Conservation (phyloP, 2,329 filamentous ascomycete species). For the Leptographium flavum region DNA sequence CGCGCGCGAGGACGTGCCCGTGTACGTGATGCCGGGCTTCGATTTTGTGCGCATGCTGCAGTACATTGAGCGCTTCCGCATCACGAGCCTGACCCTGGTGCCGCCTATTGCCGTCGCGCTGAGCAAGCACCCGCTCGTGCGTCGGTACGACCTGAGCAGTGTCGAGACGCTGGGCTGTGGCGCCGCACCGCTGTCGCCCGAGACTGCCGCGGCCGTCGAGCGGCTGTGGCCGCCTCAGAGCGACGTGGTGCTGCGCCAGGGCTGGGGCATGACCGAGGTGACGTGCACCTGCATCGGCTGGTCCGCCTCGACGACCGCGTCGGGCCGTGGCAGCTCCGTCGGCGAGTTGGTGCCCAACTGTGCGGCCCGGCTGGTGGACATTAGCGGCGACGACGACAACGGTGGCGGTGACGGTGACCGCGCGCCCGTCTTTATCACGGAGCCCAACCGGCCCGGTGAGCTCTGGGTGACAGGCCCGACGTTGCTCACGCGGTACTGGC, state of each 20-base stretch:
- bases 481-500: constrained; percentile 66
- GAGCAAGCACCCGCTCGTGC: constrained; percentile 53
- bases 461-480: constrained; percentile 60
- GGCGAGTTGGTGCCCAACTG: constrained; percentile 58
- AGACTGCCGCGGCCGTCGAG: constrained; percentile 44
- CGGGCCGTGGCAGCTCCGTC: constrained; percentile 28
- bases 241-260: constrained; percentile 38
- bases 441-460: constrained; percentile 46
- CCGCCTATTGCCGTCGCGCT: constrained; percentile 64
- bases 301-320: constrained; percentile 31
- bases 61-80: constrained; percentile 50
- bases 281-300: constrained; percentile 59
- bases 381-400: constrained; percentile 29
- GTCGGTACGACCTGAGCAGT: constrained; percentile 53
- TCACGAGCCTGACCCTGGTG: constrained; percentile 53
- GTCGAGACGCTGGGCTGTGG: constrained; percentile 47
- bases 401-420: not conserved
- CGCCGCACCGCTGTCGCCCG: constrained; percentile 52
- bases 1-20: constrained; percentile 41
- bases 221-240: constrained; percentile 30
- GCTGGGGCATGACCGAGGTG: constrained; percentile 79
- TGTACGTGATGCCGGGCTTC: constrained; percentile 69
- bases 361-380: constrained; percentile 50
- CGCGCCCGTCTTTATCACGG: constrained; percentile 24
- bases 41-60: constrained; percentile 60